Base-by-base conservation (phyloP, 2,329 filamentous ascomycete genomes). In the Alternaria sp. region DNA sequence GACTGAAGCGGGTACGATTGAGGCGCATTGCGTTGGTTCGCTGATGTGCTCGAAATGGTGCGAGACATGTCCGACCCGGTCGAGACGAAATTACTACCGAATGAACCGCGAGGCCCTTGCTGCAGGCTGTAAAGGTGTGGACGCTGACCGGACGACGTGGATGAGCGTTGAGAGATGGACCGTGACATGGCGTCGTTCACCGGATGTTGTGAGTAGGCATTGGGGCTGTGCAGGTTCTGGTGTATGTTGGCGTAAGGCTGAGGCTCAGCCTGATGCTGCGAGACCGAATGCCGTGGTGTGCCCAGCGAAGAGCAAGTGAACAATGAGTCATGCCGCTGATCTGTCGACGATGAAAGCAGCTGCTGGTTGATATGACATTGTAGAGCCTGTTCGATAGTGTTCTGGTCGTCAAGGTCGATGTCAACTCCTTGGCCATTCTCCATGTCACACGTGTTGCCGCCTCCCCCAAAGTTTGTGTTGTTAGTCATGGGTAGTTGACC, bases 201-300 rank as follows among this genome's bases (percentile, higher is more conserved):
- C 44, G 65, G 54, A 45, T 31, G 58, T 11, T 49, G 37, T 17
- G 54, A 11, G 28, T 53, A 49, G 44, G 23, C 21, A 4, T 21
- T 58, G 34, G 44, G 34, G 42, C 28, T 51, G 23, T 46, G 57
- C 29, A 42, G 53, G 42, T 56, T 42, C 7, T 10, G 7, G 11
- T 54, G 55, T 33, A 42, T 14, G n/a, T 29, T 46, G n/a, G 50
- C 39, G 54, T 42, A 61, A 70, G 67, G 62, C 61, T 71, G 67
- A 53, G 45, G 13, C 46, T 60, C 58, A 62, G 65, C 59, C 61
- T 66, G 58, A 26, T 63, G 53, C 44, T 60, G 59, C 13, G 53
- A 49, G 29, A 28, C 14, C 9, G 45, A 45, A 9, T 21, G 33
- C 1, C n/a, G 46, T 31, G 17, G 42, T n/a, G 40, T 40, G 23